Base-by-base conservation (phyloP, 2,329 filamentous ascomycete species). In the Penicillium concentricum region DNA sequence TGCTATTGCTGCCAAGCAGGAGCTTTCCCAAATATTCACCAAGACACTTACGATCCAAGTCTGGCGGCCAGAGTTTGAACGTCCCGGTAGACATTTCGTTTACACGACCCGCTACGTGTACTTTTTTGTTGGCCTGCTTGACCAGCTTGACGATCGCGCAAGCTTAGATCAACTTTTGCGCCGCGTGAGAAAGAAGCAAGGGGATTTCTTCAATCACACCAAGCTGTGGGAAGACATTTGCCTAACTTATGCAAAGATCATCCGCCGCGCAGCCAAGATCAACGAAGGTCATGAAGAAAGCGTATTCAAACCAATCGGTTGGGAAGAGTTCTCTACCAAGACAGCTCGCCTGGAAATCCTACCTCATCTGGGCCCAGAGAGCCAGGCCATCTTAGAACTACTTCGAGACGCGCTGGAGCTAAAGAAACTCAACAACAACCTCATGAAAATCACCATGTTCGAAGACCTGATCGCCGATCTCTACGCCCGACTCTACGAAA, bases 31-130 rank as follows among this genome's bases (percentile, higher is more conserved):
- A 41, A 88, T 96, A 52, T 93, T 96, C 64, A 96, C 92, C 38
- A 96, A 96, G 76, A 96, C 91, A 0, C 96, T 96, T 88, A 88
- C 90, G 1, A 87, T 96, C 72, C 93, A 95, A 69, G 91, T 97
- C 4, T 97, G 92, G 92, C 93, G 92, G 65, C 94, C 92, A 37
- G 92, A 96, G 63, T 87, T 90, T 45, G 92, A 97, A 71, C 81
- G 87, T 22, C 81, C 91, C 0, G 92, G 92, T 0, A 85, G 92
- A 18, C 92, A 97, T 72, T 94, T 96, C 68, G 91, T 96, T 37
- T 97, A 94, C 71, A 96, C 91, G 0, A 87, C 90, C 47, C 87
- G 89, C 61, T 97, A 97, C 68, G 88, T 91, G 1, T 86, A 87
- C 18, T 94, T 94, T 69, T 91, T 95, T 73, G 85, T 91, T 13